A percentile compares a stretch with the other conserved stretches of the same genome.
phyloP scores from a whole-genome alignment of 495 filamentous ascomycete genomes.

The Penicillium waksmanii region DNA sequence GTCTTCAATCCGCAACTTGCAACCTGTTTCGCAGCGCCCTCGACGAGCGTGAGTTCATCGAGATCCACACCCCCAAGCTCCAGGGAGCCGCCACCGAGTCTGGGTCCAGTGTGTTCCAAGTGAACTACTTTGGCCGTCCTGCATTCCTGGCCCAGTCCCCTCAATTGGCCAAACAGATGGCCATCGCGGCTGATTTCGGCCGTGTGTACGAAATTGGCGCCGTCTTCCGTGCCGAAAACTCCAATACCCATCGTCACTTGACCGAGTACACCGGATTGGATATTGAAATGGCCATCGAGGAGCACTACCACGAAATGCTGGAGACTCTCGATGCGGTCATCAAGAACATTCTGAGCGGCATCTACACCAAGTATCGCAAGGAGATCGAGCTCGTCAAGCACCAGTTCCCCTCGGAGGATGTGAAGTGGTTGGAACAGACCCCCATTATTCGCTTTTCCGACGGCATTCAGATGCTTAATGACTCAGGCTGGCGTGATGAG shows the following conservation, averaged over 20 bases:
- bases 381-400: constrained; percentile 70
- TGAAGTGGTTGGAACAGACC: constrained; percentile 81
- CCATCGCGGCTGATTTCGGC: constrained; percentile 85
- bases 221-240: constrained; percentile 93
- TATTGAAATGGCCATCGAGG: constrained; percentile 93
- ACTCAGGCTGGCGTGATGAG: constrained; percentile 78
- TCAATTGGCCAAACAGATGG: constrained; percentile 93
- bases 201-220: constrained; percentile 87
- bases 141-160: constrained; percentile 89
- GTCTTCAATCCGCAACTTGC: constrained; percentile 71
- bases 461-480: constrained; percentile 77
- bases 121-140: constrained; percentile 81
- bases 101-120: constrained; percentile 86
- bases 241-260: constrained; percentile 91
- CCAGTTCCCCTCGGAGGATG: constrained; percentile 67
- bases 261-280: constrained; percentile 96
- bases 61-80: constrained; percentile 87
- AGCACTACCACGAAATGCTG: constrained; percentile 85
- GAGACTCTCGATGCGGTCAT: constrained; percentile 76
- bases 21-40: constrained; percentile 79
- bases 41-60: constrained; percentile 72
- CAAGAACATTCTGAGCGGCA: constrained; percentile 77
- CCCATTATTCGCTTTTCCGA: constrained; percentile 80
- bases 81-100: constrained; percentile 90
- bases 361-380: constrained; percentile 65